A percentile compares a stretch with the other conserved stretches of the same genome.
These are phyloP conservation scores for Ceratobasidium sp. DNA, from an alignment of 1,284 basidiomycete genomes.

Conservation along the genomic window DNA sequence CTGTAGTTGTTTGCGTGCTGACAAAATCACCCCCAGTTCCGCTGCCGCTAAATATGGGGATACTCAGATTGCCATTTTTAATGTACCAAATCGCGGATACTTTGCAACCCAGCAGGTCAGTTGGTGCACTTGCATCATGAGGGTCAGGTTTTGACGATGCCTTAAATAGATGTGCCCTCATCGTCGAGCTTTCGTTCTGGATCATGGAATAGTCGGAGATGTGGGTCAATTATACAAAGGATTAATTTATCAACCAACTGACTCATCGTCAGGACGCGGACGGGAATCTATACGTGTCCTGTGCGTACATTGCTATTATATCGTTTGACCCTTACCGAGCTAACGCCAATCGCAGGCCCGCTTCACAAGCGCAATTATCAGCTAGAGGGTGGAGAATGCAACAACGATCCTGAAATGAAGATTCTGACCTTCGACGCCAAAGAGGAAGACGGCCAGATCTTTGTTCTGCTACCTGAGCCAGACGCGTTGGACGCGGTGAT, in stretches of 20 bases:
- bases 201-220: slow-evolving; percentile 66
- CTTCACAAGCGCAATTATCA: slow-evolving; percentile 79
- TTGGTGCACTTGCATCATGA: neutral
- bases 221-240: slow-evolving; percentile 44
- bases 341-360: slow-evolving; percentile 58
- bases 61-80: slow-evolving; percentile 74
- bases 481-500: slow-evolving; percentile 72
- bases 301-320: slow-evolving; percentile 52
- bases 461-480: slow-evolving; percentile 66
- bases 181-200: slow-evolving; percentile 75
- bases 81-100: slow-evolving; percentile 66
- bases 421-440: slow-evolving; percentile 74
- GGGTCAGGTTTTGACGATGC: neutral
- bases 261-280: slow-evolving; percentile 55
- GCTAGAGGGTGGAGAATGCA: slow-evolving; percentile 67
- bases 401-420: slow-evolving; percentile 71
- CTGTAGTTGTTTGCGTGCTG: neutral
- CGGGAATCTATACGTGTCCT: slow-evolving; percentile 61
- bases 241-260: slow-evolving; percentile 59
- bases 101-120: slow-evolving; percentile 75
- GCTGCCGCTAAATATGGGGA: slow-evolving; percentile 76
- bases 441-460: slow-evolving; percentile 61
- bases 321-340: neutral
- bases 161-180: slow-evolving; percentile 65
- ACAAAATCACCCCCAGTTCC: slow-evolving; percentile 49